These are phyloP conservation scores for Leptographium wingfieldii DNA, from an alignment of 2,329 filamentous ascomycete species.

Conservation along the genomic window DNA sequence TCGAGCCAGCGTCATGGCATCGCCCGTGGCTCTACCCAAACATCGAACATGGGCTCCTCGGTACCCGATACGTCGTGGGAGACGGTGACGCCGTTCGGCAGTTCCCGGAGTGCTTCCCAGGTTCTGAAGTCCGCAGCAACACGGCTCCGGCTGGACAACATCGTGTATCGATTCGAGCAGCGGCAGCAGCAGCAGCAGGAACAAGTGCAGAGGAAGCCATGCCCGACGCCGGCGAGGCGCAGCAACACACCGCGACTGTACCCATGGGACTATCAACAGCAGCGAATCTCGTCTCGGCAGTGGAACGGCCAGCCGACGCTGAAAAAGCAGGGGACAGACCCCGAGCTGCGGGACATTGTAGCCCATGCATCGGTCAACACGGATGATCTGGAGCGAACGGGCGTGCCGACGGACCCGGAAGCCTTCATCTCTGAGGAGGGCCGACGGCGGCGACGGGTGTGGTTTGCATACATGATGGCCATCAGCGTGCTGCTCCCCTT, in stretches of 20 bases:
- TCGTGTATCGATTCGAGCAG: not conserved
- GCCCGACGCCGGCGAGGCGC: not conserved
- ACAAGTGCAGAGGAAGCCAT: not conserved
- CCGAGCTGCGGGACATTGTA: conserved; percentile 11
- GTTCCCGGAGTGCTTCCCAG: not conserved
- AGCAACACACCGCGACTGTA: conserved; percentile 9
- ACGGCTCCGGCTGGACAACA: conserved; percentile 4
- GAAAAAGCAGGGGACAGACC: conserved; percentile 8
- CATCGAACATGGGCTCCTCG: too few relatives aligned
- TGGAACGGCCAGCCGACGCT: conserved; percentile 1
- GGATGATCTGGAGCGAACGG: conserved; percentile 6
- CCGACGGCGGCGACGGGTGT: conserved; percentile 19
- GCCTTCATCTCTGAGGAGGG: conserved; percentile 17
- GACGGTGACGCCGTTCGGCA: not conserved
- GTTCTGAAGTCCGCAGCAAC: conserved; percentile 4
- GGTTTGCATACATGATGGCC: conserved; percentile 26
- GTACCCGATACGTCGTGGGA: not conserved
- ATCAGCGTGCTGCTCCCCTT: conserved; percentile 33
- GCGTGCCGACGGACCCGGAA: conserved; percentile 13
- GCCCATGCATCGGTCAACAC: not conserved
- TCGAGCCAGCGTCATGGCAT: not conserved
- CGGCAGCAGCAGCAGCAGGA: not conserved
- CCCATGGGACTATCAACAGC: conserved; percentile 14
- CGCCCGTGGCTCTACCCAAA: too few relatives aligned
- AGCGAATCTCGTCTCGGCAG: too few relatives aligned